Conservation (phyloP, 352 stramenopile genomes). For the Pythium plurisporium region DNA sequence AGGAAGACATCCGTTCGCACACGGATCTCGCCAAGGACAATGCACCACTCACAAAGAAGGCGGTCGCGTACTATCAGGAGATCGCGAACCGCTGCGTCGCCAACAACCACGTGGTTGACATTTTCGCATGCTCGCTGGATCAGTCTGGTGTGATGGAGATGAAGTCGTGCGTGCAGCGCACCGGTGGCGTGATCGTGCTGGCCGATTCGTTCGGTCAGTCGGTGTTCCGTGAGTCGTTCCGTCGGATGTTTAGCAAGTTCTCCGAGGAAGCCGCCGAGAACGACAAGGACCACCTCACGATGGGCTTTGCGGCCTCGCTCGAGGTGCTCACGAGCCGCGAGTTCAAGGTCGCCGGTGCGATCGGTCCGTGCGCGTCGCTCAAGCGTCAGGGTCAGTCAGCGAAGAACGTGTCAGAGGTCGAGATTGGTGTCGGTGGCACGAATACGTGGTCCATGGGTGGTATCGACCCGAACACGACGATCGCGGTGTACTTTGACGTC, state of each 20-base stretch:
- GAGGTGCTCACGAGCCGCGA: slow-evolving; percentile 97
- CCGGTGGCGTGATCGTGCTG: slow-evolving; percentile 98
- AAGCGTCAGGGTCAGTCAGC: slow-evolving; percentile 90
- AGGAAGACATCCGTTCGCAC: slow-evolving; percentile 97
- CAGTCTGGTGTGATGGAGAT: slow-evolving; percentile 98
- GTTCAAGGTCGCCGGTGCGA: slow-evolving; percentile 98
- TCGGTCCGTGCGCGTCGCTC: slow-evolving; percentile 95
- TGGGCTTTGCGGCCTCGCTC: slow-evolving; percentile 94
- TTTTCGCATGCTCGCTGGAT: slow-evolving; percentile 99
- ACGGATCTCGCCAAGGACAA: slow-evolving; percentile 94
- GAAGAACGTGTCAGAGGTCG: slow-evolving; percentile 95
- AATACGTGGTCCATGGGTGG: slow-evolving; percentile 96
- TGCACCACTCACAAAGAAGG: slow-evolving; percentile 93
- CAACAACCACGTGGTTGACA: slow-evolving; percentile 96
- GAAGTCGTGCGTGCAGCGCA: slow-evolving; percentile 96
- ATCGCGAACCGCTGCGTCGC: slow-evolving; percentile 91
- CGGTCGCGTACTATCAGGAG: slow-evolving; percentile 93
- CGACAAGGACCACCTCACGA: slow-evolving; percentile 94
- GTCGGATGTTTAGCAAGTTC: slow-evolving; percentile 96
- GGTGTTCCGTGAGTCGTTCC: slow-evolving; percentile 98
- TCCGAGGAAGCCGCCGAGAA: slow-evolving; percentile 92
- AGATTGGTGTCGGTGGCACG: slow-evolving; percentile 92
- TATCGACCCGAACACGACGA: slow-evolving; percentile 96
- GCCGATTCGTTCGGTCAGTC: slow-evolving; percentile 98
- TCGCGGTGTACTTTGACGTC: slow-evolving; percentile 99